A percentile compares a stretch with the other conserved stretches of the same genome.
Conservation (phyloP, 2,329 filamentous ascomycete species). For the Trichoderma sp. region DNA sequence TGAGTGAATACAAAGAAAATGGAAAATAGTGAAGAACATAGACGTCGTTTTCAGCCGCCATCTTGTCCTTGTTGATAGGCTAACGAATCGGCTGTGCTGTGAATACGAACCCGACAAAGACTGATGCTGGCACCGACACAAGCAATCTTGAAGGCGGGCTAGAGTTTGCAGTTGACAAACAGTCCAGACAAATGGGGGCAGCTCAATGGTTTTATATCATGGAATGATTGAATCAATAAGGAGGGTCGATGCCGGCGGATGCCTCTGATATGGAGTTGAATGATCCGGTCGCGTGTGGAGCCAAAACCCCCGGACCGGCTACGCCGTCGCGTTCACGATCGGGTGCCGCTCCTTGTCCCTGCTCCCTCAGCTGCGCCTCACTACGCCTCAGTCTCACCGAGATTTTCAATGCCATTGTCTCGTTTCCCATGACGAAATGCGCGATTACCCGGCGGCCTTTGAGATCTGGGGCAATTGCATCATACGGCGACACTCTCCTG, state of each 20-base stretch:
- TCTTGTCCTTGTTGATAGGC: neutral
- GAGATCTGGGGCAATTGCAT: slow-evolving; percentile 7
- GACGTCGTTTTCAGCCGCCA: neutral
- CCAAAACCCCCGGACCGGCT: neutral
- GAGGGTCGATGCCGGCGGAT: neutral
- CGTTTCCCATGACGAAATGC: slow-evolving; percentile 4
- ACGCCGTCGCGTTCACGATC: slow-evolving; percentile 12
- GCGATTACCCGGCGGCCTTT: neutral
- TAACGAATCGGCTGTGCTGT: too few relatives aligned
- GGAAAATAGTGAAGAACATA: slow-evolving; percentile 35
- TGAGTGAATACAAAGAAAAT: slow-evolving; percentile 36
- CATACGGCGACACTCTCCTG: neutral
- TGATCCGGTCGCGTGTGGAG: neutral
- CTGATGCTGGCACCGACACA: neutral
- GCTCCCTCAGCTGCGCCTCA: slow-evolving; percentile 5
- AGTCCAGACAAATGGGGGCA: neutral
- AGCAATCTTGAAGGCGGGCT: neutral
- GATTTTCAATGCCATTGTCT: neutral
- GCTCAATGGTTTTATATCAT: neutral
- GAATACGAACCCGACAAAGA: neutral
- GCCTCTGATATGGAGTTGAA: neutral
- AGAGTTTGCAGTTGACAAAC: neutral
- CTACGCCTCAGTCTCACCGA: slow-evolving; percentile 13
- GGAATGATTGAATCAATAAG: neutral
- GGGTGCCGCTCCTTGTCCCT: neutral